phyloP scores from a whole-genome alignment of 78 protist species.

The Diacronema lutheri region DNA sequence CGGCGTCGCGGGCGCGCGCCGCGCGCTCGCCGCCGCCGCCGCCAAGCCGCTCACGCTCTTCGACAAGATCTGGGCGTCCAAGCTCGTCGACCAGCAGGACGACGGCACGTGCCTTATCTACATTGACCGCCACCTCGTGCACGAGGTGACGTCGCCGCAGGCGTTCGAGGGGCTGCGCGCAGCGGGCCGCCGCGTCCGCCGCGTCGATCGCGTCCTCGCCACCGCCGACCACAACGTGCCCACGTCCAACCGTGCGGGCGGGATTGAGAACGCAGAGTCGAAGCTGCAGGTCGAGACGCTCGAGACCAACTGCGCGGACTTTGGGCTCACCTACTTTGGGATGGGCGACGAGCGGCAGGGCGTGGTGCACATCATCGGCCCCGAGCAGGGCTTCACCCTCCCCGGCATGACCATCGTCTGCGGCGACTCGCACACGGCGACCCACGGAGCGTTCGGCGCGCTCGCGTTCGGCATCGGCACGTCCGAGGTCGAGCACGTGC shows the following conservation, averaged over 20 bases:
- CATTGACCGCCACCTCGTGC: conserved; percentile 51
- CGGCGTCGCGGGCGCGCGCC: no score
- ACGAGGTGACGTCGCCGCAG: conserved; percentile 64
- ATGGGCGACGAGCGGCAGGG: conserved; percentile 63
- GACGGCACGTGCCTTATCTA: conserved; percentile 53
- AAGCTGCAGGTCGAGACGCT: conserved; percentile 38
- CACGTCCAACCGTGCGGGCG: conserved; percentile 35
- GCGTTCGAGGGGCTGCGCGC: conserved; percentile 57
- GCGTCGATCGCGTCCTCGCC: not conserved
- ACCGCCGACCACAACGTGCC: conserved; percentile 59
- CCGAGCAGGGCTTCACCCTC: conserved; percentile 62
- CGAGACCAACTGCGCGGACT: conserved; percentile 30
- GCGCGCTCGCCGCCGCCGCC: not conserved
- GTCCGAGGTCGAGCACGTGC: conserved; percentile 65
- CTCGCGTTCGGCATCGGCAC: conserved; percentile 68
- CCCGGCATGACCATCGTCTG: conserved; percentile 61
- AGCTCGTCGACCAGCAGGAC: conserved; percentile 23
- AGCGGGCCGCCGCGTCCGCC: conserved; percentile 31
- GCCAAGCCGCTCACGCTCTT: conserved; percentile 40
- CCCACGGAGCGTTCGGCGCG: conserved; percentile 67
- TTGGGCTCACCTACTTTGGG: conserved; percentile 50
- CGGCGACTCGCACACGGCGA: conserved; percentile 64
- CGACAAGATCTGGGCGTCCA: conserved; percentile 59
- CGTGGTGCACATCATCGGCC: conserved; percentile 63
- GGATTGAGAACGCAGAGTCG: conserved; percentile 44